Evolutionary conservation across 2,329 filamentous ascomycete species (phyloP).

Genomic region (Celoporthe dispersa): DNA sequence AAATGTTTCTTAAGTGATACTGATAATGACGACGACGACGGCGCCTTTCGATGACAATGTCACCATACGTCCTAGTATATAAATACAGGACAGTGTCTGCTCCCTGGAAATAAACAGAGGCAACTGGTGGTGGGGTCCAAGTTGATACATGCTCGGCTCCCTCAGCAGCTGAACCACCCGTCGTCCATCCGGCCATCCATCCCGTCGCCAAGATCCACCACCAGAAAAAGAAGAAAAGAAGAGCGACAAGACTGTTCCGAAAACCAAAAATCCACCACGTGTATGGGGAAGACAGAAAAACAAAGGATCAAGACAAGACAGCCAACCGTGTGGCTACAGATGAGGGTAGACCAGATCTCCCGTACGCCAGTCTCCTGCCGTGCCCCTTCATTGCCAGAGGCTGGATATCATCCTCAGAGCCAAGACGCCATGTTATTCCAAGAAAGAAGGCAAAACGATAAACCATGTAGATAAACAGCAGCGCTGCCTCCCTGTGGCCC

Average conservation of each 20-base stretch:
- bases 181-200: background rate
- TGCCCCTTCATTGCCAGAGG: slow-evolving; percentile 10
- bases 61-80: background rate
- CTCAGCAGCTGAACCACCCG: background rate
- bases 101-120: background rate
- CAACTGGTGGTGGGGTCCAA: background rate
- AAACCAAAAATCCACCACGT: background rate
- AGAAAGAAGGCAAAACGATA: background rate
- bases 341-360: background rate
- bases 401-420: slow-evolving; percentile 22
- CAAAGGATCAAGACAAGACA: background rate
- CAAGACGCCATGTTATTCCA: slow-evolving; percentile 17
- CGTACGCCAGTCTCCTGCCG: background rate
- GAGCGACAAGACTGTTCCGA: too few relatives aligned
- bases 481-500: background rate
- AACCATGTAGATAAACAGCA: background rate
- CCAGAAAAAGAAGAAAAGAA: background rate
- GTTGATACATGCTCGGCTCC: background rate
- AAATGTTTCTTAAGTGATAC: background rate
- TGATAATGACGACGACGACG: background rate
- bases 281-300: background rate
- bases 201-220: background rate
- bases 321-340: background rate
- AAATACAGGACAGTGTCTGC: background rate
- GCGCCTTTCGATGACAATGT: too few relatives aligned